Percentiles rank a stretch among this genome's conserved stretches.
These are phyloP conservation scores for Plasmopara muralis DNA, from an alignment of 352 stramenopile genomes.

Conservation along the genomic window DNA sequence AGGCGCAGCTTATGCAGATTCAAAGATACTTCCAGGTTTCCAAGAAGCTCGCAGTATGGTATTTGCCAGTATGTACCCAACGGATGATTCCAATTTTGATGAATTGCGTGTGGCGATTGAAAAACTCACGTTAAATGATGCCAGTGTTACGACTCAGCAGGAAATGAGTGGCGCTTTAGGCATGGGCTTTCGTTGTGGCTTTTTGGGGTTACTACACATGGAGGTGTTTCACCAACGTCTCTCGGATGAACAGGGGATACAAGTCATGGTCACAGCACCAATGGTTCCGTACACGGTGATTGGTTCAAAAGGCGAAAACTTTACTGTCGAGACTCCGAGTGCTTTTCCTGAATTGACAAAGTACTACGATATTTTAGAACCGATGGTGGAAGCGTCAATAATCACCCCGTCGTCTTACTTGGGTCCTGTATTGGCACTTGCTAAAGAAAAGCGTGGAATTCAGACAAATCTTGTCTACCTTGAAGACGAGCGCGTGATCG, in stretches of 20 bases:
- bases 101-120: slow-evolving; percentile 94
- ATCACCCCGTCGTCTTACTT: slow-evolving; percentile 94
- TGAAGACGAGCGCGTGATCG: slow-evolving; percentile 91
- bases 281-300: slow-evolving; percentile 97
- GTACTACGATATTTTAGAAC: slow-evolving; percentile 89
- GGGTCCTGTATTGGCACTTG: slow-evolving; percentile 91
- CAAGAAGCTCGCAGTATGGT: slow-evolving; percentile 92
- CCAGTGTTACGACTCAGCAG: slow-evolving; percentile 92
- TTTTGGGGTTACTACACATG: slow-evolving; percentile 97
- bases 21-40: slow-evolving; percentile 35
- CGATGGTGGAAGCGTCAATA: slow-evolving; percentile 95
- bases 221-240: slow-evolving; percentile 98
- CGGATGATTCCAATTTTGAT: slow-evolving; percentile 94
- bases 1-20: too few relatives aligned
- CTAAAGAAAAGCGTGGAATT: slow-evolving; percentile 86
- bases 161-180: slow-evolving; percentile 93
- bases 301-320: slow-evolving; percentile 34
- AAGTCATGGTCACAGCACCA: slow-evolving; percentile 96
- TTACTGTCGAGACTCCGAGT: slow-evolving; percentile 64
- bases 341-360: slow-evolving; percentile 80
- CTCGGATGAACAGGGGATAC: slow-evolving; percentile 95
- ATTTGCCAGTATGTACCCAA: slow-evolving; percentile 98
- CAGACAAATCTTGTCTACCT: slow-evolving; percentile 93
- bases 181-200: slow-evolving; percentile 95
- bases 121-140: slow-evolving; percentile 96